These are phyloP conservation scores for Zea mays DNA, from an alignment of 176 grass and related monocot species.

Conservation along the genomic window Zm-B73-REFERENCE-NAM-5.0 NC_050100.1:203924501-203925000, in stretches of 20 bases:
- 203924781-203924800: neutral
- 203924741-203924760: conserved; percentile 5
- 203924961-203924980: conserved; percentile 15
- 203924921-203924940: neutral
- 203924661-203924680: conserved; percentile 82
- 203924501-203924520: conserved; percentile 1
- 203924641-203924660: conserved; percentile 69
- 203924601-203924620: conserved; percentile 62
- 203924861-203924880: conserved; percentile 23
- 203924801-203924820: conserved; percentile 18
- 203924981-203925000: neutral
- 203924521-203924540: conserved; percentile 12
- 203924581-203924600: conserved; percentile 90
- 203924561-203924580: conserved; percentile 55
- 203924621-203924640: conserved; percentile 80
- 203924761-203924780: conserved; percentile 30
- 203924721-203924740: conserved; percentile 66
- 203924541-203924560: conserved; percentile 23
- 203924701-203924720: conserved; percentile 90
- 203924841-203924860: conserved; percentile 12
- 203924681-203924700: conserved; percentile 79
- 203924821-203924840: neutral
- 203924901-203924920: conserved; percentile 8
- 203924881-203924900: neutral
- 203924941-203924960: neutral